These are phyloP conservation scores for Ormosia emarginata DNA, from an alignment of 306 rosid species.

Conservation along the genomic window DNA sequence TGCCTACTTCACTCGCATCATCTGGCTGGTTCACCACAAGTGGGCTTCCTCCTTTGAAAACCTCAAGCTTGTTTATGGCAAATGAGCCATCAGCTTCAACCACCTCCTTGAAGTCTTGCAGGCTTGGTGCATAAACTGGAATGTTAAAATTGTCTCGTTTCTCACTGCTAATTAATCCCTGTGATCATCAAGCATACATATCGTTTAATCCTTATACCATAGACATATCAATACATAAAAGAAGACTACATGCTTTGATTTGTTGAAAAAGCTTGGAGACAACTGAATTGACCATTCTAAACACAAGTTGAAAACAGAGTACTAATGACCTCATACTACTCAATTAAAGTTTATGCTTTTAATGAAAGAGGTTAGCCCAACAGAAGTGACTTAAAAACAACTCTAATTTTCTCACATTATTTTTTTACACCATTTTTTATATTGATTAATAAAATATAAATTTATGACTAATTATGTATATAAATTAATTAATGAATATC, in stretches of 20 bases:
- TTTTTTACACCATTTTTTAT: too few species aligned
- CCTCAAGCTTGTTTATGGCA: conserved; percentile 75
- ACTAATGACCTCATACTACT: not conserved
- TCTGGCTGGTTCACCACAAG: conserved; percentile 75
- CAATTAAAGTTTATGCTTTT: not conserved
- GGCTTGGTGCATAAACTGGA: conserved; percentile 84
- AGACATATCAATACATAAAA: not conserved
- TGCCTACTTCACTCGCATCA: conserved; percentile 63
- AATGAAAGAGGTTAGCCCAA: not conserved
- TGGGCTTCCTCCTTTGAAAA: conserved; percentile 97
- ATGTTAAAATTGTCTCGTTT: conserved; percentile 79
- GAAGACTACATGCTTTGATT: not conserved
- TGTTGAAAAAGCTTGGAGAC: not conserved
- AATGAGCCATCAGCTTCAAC: conserved; percentile 86
- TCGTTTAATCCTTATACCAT: not conserved
- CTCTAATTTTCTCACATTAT: too few species aligned
- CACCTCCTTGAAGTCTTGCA: conserved; percentile 86
- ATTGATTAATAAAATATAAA: too few species aligned
- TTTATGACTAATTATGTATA: too few species aligned
- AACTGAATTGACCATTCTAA: conserved; percentile 1
- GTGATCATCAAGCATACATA: not conserved
- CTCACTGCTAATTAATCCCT: conserved; percentile 74
- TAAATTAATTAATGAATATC: too few species aligned
- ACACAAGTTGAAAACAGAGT: not conserved
- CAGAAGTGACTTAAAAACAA: not conserved